Evolutionary conservation across 257 asterid species (phyloP).

Genomic region (Primulina eburnea): DNA sequence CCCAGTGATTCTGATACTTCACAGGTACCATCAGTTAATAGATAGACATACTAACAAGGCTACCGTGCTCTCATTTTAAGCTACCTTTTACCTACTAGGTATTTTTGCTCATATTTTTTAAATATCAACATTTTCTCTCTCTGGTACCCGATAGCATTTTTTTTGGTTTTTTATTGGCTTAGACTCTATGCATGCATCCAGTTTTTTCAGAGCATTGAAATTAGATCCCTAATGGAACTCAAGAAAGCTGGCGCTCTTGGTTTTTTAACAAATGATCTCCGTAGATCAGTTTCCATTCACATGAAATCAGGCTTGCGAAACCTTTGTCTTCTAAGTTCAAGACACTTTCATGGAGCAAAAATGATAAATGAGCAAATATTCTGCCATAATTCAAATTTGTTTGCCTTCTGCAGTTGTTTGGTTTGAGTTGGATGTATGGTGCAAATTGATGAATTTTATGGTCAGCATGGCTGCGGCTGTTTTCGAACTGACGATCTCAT

Average conservation of each 20-base stretch:
- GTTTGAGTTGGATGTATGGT: background rate
- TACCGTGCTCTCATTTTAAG: background rate
- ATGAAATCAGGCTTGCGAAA: background rate
- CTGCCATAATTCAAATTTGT: background rate
- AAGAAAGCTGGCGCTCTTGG: background rate
- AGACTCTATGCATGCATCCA: background rate
- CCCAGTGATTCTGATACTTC: constrained; percentile 79
- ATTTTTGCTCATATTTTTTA: background rate
- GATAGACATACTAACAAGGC: constrained; percentile 9
- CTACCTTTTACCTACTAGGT: background rate
- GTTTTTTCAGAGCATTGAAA: background rate
- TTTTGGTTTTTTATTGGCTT: background rate
- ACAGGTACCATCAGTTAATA: constrained; percentile 52
- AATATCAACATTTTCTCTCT: background rate
- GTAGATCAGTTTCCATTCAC: background rate
- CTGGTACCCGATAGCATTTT: background rate
- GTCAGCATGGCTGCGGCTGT: background rate
- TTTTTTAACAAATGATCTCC: background rate
- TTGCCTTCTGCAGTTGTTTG: background rate
- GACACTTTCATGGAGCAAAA: background rate
- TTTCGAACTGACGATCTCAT: background rate
- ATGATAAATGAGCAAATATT: background rate
- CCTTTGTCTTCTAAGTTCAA: background rate
- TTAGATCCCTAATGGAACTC: background rate
- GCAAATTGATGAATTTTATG: background rate